Evolutionary conservation across 306 rosid species (phyloP), one percentile per base, ranked within the genome.

Genomic region (Vigna nakashimae): DNA sequence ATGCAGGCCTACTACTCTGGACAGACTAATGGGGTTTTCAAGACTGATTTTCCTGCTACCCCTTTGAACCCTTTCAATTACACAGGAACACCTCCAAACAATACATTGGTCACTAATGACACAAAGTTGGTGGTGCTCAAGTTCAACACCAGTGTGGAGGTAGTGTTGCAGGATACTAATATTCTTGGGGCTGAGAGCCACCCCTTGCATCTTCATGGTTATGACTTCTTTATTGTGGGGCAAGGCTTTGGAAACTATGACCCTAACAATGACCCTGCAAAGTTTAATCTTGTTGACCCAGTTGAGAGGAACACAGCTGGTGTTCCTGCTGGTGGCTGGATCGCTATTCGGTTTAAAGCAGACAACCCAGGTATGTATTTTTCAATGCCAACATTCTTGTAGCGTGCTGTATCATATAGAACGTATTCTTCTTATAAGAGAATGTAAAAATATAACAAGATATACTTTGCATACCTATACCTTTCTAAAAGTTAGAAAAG

Each of bases 141-240:
- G 68, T 93, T 83, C 78, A 91, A 93, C 65, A 65, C 96, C 0
- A 91, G 93, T 28, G 92, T 93, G 80, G 97, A 93, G 89, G 11
- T 93, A 2, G 83, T 93, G 11, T 4, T 93, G 89, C 97, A 93
- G 56, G 98, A 28, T 62, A 93, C 98, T 6, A 90, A 80, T 62
- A 84, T 88, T 79, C 65, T 90, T 30, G 91, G 88, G 15, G 88
- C 86, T 12, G 96, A 93, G 82, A 93, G 97, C 63, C 98, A 93
- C 59, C 98, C 98, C 32, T 86, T 93, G 60, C 98, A 93, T 87
- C 85, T 93, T 30, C 98, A 93, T 80, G 98, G 98, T 1, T 93
- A 18, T 55, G 84, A 93, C 59, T 93, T 93, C 86, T 90, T 38
- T 59, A 65, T 91, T 53, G 91, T 93, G 2, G 98, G 97, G 0